Conservation (phyloP, 257 asterid genomes). For the Knoxia roxburghii region DNA sequence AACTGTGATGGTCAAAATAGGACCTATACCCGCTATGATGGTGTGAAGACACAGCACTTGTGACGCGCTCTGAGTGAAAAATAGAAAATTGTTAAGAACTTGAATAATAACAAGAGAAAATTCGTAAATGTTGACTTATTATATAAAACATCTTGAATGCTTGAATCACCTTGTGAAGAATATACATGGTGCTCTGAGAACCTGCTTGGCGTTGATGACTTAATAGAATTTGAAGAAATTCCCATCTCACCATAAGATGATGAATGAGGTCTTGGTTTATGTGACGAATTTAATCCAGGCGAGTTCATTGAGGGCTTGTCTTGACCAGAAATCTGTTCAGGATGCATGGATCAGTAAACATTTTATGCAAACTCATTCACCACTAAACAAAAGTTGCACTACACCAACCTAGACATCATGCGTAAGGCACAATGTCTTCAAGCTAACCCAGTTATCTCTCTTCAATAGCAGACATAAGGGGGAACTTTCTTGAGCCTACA, state of each 20-base stretch:
- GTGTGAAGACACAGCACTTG: slow-evolving; percentile 51
- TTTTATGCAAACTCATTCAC: slow-evolving; percentile 11
- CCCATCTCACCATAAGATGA: slow-evolving; percentile 36
- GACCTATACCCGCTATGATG: slow-evolving; percentile 65
- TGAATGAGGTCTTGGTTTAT: slow-evolving; percentile 49
- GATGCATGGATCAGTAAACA: slow-evolving; percentile 18
- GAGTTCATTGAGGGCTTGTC: slow-evolving; percentile 52
- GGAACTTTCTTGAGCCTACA: not conserved
- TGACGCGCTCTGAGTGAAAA: slow-evolving; percentile 49
- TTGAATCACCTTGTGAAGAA: slow-evolving; percentile 50
- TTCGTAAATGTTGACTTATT: not conserved
- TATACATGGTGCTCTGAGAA: slow-evolving; percentile 44
- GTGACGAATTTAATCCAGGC: slow-evolving; percentile 34
- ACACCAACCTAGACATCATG: slow-evolving; percentile 19
- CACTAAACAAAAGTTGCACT: slow-evolving; percentile 30
- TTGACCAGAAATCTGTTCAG: slow-evolving; percentile 77
- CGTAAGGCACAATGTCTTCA: slow-evolving; percentile 1
- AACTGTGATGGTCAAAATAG: slow-evolving; percentile 46
- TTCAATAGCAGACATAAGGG: slow-evolving; percentile 9
- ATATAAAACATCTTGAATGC: slow-evolving; percentile 1
- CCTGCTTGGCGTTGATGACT: slow-evolving; percentile 40
- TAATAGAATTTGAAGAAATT: slow-evolving; percentile 39
- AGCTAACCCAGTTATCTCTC: slow-evolving; percentile 14
- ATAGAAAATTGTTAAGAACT: slow-evolving; percentile 30
- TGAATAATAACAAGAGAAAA: not conserved